These are phyloP conservation scores for Naganishia vishniacii DNA, from an alignment of 768 basidiomycete species.

Conservation along the genomic window DNA sequence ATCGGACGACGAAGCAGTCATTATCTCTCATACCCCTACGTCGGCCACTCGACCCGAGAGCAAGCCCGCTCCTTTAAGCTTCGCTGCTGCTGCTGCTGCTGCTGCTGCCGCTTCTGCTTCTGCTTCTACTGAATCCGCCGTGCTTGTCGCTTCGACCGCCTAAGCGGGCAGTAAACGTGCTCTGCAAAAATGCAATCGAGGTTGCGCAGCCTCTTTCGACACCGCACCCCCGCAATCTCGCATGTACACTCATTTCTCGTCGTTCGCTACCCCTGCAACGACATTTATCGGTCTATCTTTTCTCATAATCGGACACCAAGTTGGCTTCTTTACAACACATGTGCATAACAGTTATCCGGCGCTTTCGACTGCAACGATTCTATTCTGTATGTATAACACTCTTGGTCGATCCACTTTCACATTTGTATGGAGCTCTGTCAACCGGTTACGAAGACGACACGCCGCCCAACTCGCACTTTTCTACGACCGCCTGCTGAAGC, in stretches of 20 bases:
- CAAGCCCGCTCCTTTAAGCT: slow-evolving; percentile 8
- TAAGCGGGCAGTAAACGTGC: background rate
- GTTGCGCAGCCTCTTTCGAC: background rate
- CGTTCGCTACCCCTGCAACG: background rate
- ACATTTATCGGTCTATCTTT: background rate
- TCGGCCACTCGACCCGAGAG: slow-evolving; percentile 9
- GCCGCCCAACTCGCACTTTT: too few relatives aligned
- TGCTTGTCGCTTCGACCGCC: slow-evolving; percentile 26
- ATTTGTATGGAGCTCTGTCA: slow-evolving; percentile 12
- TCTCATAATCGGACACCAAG: slow-evolving; percentile 4
- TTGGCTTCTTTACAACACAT: background rate
- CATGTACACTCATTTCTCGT: background rate
- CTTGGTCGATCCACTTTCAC: background rate
- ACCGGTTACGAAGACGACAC: background rate
- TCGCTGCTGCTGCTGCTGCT: slow-evolving; percentile 25
- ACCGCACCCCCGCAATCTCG: background rate
- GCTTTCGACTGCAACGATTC: background rate
- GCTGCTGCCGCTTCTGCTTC: background rate
- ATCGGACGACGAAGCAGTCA: slow-evolving; percentile 44
- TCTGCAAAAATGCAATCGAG: background rate
- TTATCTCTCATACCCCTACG: slow-evolving; percentile 41
- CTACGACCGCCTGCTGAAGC: background rate
- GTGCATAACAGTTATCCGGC: background rate
- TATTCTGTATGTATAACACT: slow-evolving; percentile 13
- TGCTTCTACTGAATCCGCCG: slow-evolving; percentile 20